phyloP scores from a whole-genome alignment of 768 basidiomycete genomes.

The Kwoniella sp. region DNA sequence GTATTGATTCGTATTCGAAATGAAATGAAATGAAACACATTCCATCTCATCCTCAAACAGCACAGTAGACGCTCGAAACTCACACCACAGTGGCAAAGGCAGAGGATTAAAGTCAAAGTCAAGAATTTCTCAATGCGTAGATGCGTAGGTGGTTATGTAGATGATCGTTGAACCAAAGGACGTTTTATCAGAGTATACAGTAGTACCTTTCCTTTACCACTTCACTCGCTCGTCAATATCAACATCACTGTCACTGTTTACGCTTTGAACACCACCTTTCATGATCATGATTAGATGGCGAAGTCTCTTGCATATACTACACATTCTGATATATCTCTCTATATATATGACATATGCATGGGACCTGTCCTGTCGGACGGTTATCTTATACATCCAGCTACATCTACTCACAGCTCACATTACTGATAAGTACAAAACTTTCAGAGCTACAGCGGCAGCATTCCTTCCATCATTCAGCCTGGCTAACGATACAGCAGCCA shows the following conservation, averaged over 20 bases:
- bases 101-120: neutral
- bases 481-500: neutral
- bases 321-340: neutral
- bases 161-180: neutral
- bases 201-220: conserved; percentile 23
- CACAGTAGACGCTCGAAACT: no score
- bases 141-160: neutral
- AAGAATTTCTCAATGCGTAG: neutral
- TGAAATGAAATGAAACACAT: no score
- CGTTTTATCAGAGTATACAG: conserved; percentile 3
- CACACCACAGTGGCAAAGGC: no score
- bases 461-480: neutral
- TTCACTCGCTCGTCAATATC: conserved; percentile 19
- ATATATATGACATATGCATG: conserved; percentile 8
- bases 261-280: neutral
- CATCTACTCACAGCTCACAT: neutral
- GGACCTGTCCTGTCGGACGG: conserved; percentile 1
- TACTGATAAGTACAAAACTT: neutral
- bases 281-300: conserved; percentile 12
- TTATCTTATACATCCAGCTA: neutral
- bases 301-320: neutral
- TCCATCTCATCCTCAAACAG: no score
- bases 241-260: neutral
- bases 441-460: neutral
- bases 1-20: no score